A percentile compares a stretch with the other conserved stretches of the same genome.
Conservation (phyloP, 805 yeast genomes). For the Monosporozyma servazzii region DNA sequence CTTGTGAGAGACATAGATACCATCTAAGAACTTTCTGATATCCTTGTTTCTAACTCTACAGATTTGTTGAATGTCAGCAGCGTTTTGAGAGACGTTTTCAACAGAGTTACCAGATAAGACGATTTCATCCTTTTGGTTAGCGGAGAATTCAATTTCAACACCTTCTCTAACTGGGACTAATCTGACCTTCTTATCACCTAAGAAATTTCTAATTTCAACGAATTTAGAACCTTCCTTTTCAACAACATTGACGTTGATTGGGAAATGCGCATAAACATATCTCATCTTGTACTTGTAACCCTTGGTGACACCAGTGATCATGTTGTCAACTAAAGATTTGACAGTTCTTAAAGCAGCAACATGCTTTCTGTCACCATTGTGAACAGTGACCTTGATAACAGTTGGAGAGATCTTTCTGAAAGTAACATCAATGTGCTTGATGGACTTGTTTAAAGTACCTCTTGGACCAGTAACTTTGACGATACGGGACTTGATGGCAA, state of each 20-base stretch:
- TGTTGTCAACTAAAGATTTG: slow-evolving; percentile 86
- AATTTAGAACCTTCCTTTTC: slow-evolving; percentile 63
- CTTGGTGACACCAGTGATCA: slow-evolving; percentile 97
- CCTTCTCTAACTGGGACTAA: slow-evolving; percentile 79
- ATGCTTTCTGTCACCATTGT: slow-evolving; percentile 99
- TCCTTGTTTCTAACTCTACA: slow-evolving; percentile 99
- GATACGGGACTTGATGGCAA: slow-evolving; percentile 83
- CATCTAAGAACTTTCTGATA: slow-evolving; percentile 99
- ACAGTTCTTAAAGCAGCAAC: slow-evolving; percentile 99
- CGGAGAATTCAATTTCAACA: slow-evolving; percentile 73
- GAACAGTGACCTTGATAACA: slow-evolving; percentile 75
- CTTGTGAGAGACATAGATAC: slow-evolving; percentile 97
- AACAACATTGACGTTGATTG: slow-evolving; percentile 92
- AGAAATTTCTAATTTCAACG: slow-evolving; percentile 98
- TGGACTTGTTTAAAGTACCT: slow-evolving; percentile 84
- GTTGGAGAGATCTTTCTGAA: slow-evolving; percentile 62
- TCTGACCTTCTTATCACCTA: slow-evolving; percentile 98
- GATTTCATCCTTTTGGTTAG: slow-evolving; percentile 89
- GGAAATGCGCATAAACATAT: slow-evolving; percentile 99
- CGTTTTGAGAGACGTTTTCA: slow-evolving; percentile 91
- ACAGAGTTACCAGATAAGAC: slow-evolving; percentile 58
- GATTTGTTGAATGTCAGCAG: slow-evolving; percentile 96
- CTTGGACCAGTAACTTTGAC: slow-evolving; percentile 95
- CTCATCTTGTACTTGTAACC: slow-evolving; percentile 99
- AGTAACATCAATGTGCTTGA: slow-evolving; percentile 91